Evolutionary conservation across 805 yeast genomes (phyloP), one percentile per base, ranked within the genome.

Genomic region (Kluyveromyces nonfermentans): DNA sequence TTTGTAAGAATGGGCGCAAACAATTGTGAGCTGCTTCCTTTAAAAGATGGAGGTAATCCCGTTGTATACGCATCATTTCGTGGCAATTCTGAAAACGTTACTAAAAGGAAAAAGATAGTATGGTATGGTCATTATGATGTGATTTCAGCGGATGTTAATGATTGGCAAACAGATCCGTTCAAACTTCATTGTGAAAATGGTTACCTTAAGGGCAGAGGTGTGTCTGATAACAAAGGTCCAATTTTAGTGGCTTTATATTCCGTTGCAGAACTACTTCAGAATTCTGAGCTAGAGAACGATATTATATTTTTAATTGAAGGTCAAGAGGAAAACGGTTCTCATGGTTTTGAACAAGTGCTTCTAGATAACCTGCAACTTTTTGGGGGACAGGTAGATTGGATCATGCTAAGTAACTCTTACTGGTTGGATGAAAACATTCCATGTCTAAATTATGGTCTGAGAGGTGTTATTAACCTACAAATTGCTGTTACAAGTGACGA

Each of bases 51-150:
- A 4, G 50, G 48, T 12, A 89, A 89, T 55, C 97, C 98, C 0
- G 77, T 89, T 2, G 90, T 90, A 0, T 81, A 76, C 55, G 93
- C 93, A 0, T 66, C 70, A 7, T 90, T 90, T 63, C 65, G 67
- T 45, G 78, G 77, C 4, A 75, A 73, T 35, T 28, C 47, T 16
- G 41, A 45, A 8, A 37, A 43, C 5, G 39, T 22, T 16, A 22
- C 30, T 2, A 35, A 45, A 16, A 54, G 54, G 22, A 63, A 77
- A 37, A 68, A 85, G 44, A 71, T 87, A 4, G 61, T 90, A 39
- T 90, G 95, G 83, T 90, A 90, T 62, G 97, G 96, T 1, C 98
- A 90, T 68, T 90, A 93, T 59, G 98, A 90, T 64, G 96, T 90
- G 21, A 87, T 90, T 34, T 85, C 83, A 46, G 94, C 94, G 0